phyloP scores from a whole-genome alignment of 2,329 filamentous ascomycete genomes.

The Chaetomium sp. region DNA sequence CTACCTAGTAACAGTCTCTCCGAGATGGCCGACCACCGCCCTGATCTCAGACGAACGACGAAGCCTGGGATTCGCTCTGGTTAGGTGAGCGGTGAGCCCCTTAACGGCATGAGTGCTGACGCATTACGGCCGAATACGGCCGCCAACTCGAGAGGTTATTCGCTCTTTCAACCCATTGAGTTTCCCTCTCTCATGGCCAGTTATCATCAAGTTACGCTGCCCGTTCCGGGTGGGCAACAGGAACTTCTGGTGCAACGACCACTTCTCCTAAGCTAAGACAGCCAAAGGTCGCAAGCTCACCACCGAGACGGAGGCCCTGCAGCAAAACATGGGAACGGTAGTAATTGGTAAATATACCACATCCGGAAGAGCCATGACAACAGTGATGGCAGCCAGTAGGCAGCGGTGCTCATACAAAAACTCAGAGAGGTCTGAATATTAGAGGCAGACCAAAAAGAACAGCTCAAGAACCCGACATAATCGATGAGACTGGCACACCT shows the following conservation, averaged over 20 bases:
- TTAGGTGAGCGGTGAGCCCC: no score
- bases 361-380: slow-evolving; percentile 49
- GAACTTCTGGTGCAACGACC: background rate
- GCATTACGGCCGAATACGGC: background rate
- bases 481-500: slow-evolving; percentile 42
- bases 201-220: slow-evolving; percentile 24
- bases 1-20: background rate
- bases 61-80: no score
- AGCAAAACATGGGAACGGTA: background rate
- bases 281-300: background rate
- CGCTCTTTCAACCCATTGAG: slow-evolving; percentile 30
- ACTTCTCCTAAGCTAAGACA: background rate
- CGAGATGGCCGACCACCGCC: no score
- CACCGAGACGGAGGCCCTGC: no score
- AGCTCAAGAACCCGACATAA: slow-evolving; percentile 33
- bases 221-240: background rate
- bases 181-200: slow-evolving; percentile 37
- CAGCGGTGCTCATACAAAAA: background rate
- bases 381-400: slow-evolving; percentile 45
- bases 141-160: background rate
- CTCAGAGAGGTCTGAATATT: background rate
- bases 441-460: background rate
- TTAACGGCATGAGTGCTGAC: no score
- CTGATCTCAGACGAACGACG: background rate
- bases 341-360: slow-evolving; percentile 35